phyloP scores from a whole-genome alignment of 352 stramenopile genomes.

The Globisporangium heterothallicum region DNA sequence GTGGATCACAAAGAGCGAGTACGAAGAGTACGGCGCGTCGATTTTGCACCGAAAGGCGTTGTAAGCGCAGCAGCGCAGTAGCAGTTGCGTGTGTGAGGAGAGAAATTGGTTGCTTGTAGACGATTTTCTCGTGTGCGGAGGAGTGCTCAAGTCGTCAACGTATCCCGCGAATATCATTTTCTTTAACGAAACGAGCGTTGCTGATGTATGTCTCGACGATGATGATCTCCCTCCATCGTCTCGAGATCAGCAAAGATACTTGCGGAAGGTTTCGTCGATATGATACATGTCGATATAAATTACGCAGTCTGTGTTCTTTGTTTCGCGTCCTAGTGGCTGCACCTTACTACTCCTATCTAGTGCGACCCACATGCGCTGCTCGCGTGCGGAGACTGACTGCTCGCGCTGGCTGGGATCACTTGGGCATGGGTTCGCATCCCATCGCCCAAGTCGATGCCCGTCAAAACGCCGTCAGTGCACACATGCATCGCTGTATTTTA shows the following conservation, averaged over 20 bases:
- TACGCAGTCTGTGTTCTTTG: background rate
- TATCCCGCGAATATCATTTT: too few relatives aligned
- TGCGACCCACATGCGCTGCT: background rate
- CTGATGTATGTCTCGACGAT: too few relatives aligned
- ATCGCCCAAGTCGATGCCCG: constrained; percentile 3
- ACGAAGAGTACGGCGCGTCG: constrained; percentile 95
- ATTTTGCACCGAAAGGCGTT: constrained; percentile 97
- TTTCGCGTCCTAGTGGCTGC: background rate
- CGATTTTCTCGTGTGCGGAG: too few relatives aligned
- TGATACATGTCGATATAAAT: too few relatives aligned
- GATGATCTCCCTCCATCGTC: too few relatives aligned
- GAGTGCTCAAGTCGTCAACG: too few relatives aligned
- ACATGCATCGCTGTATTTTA: constrained; percentile 12
- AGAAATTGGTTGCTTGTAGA: too few relatives aligned
- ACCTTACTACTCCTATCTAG: background rate
- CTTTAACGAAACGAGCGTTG: too few relatives aligned
- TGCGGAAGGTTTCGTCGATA: too few relatives aligned
- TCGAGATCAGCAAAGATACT: too few relatives aligned
- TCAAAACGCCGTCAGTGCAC: constrained; percentile 6
- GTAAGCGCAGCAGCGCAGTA: too few relatives aligned
- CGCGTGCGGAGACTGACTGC: background rate
- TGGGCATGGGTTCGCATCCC: constrained; percentile 1
- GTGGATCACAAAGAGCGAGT: constrained; percentile 98
- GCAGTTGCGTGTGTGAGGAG: too few relatives aligned
- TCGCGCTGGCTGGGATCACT: constrained; percentile 2